Conservation (phyloP, 306 rosid species). For the Cicer judaicum region DNA sequence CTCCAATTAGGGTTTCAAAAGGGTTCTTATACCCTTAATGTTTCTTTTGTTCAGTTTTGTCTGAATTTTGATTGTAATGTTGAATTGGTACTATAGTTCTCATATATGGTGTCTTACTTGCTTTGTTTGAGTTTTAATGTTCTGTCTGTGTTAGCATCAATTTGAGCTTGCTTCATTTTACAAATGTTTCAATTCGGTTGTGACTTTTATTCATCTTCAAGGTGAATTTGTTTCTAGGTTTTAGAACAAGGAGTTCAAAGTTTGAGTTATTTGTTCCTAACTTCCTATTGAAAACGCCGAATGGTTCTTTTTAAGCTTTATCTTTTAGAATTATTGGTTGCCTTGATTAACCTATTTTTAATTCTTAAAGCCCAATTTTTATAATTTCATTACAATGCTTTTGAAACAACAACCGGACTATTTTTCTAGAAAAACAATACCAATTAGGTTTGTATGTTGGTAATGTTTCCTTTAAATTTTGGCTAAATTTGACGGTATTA, state of each 20-base stretch:
- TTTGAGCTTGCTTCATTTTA: neutral
- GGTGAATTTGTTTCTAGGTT: neutral
- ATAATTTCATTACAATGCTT: neutral
- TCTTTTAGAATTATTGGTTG: neutral
- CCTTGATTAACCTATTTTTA: neutral
- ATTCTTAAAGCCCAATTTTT: neutral
- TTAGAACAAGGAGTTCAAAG: neutral
- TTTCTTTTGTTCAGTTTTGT: neutral
- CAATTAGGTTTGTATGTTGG: neutral
- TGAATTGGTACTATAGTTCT: neutral
- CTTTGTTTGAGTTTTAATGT: neutral
- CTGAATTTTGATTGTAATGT: neutral
- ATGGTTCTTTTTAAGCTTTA: neutral
- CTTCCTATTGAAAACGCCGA: neutral
- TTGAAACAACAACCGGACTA: neutral
- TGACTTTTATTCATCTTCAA: neutral
- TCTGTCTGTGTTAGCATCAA: neutral
- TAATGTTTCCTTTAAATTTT: neutral
- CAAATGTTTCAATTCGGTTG: neutral
- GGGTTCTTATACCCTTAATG: too few relatives aligned
- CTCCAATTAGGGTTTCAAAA: neutral
- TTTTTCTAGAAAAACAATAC: neutral
- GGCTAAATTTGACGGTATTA: neutral
- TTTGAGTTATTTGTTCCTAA: neutral
- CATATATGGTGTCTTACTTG: neutral